Evolutionary conservation across 306 rosid species (phyloP), one percentile per base, ranked within the genome.

Genomic region (Dryas drummondii): DNA sequence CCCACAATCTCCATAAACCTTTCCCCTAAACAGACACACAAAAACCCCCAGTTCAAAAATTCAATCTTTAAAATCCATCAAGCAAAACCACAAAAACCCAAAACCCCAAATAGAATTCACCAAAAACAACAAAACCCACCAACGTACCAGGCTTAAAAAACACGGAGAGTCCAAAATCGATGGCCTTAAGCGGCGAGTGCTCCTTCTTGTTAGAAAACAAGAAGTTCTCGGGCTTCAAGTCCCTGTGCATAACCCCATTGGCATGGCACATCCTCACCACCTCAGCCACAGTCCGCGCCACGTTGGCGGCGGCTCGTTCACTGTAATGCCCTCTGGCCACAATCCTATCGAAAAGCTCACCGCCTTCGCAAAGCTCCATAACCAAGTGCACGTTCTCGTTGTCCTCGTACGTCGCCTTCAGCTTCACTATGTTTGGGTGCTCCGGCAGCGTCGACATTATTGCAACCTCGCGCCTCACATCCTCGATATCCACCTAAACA

Each of bases 341-440:
- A 63, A 91, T 91, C 80, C 97, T 71, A 44, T 91, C 97, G n/a
- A 92, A 92, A 15, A 92, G 87, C 47, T 92, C 97, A 0, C 97
- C 97, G 0, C 97, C 97, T 46, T 82, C 96, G 17, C 97, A 92
- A 1, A 92, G 86, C 87, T 92, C 97, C 97, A 92, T 92, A 4
- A 92, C 97, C 9, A 92, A 82, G 71, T 92, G 97, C n/a, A 92
- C 97, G 52, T 92, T 90, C 72, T 90, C 93, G 10, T 82, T 79
- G 52, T 92, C 97, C 82, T 92, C 97, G 26, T 92, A 90, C 0
- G 91, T 88, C 1, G 96, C 93, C 60, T 61, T 88, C 16, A 92
- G 83, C 82, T 81, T 90, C 76, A 92, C 97, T 5, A 92, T 80
- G 84, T 92, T 92, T 0, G 90, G 87, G 70, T 90, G 93, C 37